Conservation (phyloP, 2,329 filamentous ascomycete genomes). For the Hypoxylon sp. region DNA sequence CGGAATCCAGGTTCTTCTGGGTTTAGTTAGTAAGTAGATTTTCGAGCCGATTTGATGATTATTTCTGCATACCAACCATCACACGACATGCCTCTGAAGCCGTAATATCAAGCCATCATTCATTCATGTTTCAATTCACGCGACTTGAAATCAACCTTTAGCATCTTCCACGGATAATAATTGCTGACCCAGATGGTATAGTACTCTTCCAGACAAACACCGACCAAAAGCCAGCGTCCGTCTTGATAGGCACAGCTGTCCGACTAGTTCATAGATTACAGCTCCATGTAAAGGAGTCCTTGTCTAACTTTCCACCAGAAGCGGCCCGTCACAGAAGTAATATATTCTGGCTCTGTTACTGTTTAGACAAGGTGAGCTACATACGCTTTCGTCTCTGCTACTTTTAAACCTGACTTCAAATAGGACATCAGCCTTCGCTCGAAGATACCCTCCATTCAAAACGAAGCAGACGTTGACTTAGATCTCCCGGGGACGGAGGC, state of each 20-base stretch:
- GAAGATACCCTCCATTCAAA: conserved; percentile 57
- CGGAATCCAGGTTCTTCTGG: conserved; percentile 58
- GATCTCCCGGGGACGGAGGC: conserved; percentile 54
- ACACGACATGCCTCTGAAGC: too few relatives aligned
- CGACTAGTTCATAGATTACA: conserved; percentile 57
- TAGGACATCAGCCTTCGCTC: conserved; percentile 58
- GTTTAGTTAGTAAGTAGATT: conserved; percentile 53
- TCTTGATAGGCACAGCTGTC: conserved; percentile 59
- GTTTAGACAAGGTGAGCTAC: conserved; percentile 57
- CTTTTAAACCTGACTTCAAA: conserved; percentile 20
- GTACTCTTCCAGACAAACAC: conserved; percentile 57
- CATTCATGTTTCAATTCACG: neutral
- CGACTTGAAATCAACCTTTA: neutral
- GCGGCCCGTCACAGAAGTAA: conserved; percentile 56
- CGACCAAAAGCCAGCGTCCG: conserved; percentile 57
- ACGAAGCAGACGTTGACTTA: conserved; percentile 60
- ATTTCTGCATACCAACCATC: too few relatives aligned
- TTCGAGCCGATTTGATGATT: neutral
- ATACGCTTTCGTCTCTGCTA: too few relatives aligned
- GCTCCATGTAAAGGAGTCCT: conserved; percentile 54
- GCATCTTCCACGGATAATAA: neutral
- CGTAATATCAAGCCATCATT: neutral
- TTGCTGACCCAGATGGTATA: conserved; percentile 25
- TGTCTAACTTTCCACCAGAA: conserved; percentile 48
- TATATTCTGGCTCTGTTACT: conserved; percentile 61